Evolutionary conservation across 345 rosid species (phyloP).

Genomic region (Syzygium aqueum): DNA sequence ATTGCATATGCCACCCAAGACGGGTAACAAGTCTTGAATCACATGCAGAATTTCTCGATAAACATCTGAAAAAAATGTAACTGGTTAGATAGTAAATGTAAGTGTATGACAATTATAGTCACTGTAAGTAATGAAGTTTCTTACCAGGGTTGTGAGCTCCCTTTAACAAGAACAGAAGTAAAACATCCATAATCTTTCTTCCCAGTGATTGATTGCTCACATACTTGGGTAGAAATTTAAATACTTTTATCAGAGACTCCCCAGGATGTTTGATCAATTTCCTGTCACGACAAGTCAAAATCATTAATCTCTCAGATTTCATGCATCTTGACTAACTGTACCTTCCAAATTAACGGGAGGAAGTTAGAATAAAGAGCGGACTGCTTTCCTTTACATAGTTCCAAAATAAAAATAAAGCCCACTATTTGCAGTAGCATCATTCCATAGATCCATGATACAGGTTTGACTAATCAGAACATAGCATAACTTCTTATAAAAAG

Average conservation of each 20-base stretch:
- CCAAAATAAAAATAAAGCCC: background rate
- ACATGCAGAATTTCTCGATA: slow-evolving; percentile 44
- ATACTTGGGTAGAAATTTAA: slow-evolving; percentile 56
- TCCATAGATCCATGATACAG: background rate
- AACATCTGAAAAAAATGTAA: slow-evolving; percentile 35
- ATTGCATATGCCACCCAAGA: slow-evolving; percentile 34
- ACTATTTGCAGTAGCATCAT: background rate
- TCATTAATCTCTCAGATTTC: background rate
- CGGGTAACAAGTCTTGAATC: slow-evolving; percentile 46
- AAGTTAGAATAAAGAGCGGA: background rate
- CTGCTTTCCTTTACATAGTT: background rate
- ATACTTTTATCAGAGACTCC: slow-evolving; percentile 50
- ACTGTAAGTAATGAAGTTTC: background rate
- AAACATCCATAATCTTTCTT: slow-evolving; percentile 53
- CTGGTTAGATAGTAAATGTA: background rate
- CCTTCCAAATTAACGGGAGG: background rate
- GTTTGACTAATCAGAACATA: background rate
- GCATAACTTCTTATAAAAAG: background rate
- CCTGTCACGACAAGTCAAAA: slow-evolving; percentile 26
- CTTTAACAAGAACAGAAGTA: slow-evolving; percentile 54
- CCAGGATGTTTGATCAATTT: slow-evolving; percentile 58
- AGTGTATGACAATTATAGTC: background rate
- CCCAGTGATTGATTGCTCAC: slow-evolving; percentile 38
- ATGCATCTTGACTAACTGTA: background rate
- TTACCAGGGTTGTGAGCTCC: slow-evolving; percentile 54